These are phyloP conservation scores for Chlamydomonas incerta DNA, from an alignment of 139 green algal genomes.

Conservation along the genomic window DNA sequence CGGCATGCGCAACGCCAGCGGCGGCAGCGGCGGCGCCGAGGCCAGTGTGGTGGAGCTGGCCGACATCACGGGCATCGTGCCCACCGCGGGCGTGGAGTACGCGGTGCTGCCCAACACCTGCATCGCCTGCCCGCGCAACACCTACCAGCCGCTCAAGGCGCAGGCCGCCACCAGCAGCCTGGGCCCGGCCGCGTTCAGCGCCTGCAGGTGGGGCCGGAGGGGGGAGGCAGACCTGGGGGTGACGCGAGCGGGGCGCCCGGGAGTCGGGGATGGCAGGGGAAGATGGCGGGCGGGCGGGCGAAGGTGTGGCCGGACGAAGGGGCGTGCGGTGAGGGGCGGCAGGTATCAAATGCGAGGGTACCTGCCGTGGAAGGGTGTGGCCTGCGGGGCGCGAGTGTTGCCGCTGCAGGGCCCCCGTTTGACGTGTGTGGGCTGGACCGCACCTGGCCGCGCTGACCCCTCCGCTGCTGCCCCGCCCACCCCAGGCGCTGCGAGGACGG, in stretches of 20 bases:
- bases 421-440: background rate
- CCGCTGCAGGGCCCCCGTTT: too few relatives aligned
- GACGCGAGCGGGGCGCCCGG: too few relatives aligned
- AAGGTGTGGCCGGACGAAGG: too few relatives aligned
- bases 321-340: too few relatives aligned
- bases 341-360: too few relatives aligned
- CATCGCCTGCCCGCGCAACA: slow-evolving; percentile 36
- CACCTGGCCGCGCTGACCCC: background rate
- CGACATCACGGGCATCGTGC: background rate
- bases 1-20: background rate
- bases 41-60: background rate
- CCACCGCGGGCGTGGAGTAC: background rate
- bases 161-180: slow-evolving; percentile 1
- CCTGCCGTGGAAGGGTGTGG: too few relatives aligned
- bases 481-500: slow-evolving; percentile 41
- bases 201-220: slow-evolving; percentile 14
- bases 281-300: too few relatives aligned
- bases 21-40: background rate
- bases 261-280: too few relatives aligned
- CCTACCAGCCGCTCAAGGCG: slow-evolving; percentile 31
- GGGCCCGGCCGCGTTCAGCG: background rate
- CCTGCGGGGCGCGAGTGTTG: too few relatives aligned
- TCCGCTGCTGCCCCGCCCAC: too few relatives aligned
- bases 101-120: slow-evolving; percentile 23
- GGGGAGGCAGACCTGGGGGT: too few relatives aligned